phyloP scores from a whole-genome alignment of 148 eudicot species.

The Heliosperma pusillum region DNA sequence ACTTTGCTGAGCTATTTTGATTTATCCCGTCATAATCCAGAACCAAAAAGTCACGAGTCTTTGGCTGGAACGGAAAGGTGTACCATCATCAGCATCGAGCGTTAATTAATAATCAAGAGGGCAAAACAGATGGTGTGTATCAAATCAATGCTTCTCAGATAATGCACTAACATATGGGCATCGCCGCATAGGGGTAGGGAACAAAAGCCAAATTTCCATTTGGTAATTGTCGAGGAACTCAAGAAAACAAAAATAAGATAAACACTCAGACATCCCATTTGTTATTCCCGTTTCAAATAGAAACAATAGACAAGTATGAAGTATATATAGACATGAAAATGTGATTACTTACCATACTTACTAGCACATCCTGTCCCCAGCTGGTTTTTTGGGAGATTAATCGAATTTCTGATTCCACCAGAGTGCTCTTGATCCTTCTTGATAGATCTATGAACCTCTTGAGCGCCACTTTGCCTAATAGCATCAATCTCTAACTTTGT shows the following conservation, averaged over 20 bases:
- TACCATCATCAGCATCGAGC: not conserved
- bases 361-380: slow-evolving; percentile 9
- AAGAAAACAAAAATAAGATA: not conserved
- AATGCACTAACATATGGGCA: not conserved
- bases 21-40: too few relatives aligned
- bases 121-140: not conserved
- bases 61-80: too few relatives aligned
- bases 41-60: too few relatives aligned
- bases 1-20: too few relatives aligned
- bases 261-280: not conserved
- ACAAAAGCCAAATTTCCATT: not conserved
- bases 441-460: slow-evolving; percentile 18
- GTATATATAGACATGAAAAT: not conserved
- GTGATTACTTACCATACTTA: slow-evolving; percentile 26
- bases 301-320: slow-evolving; percentile 12
- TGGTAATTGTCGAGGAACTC: not conserved
- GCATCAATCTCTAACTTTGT: slow-evolving; percentile 22
- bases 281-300: slow-evolving; percentile 3
- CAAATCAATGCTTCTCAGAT: not conserved
- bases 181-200: not conserved
- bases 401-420: slow-evolving; percentile 24
- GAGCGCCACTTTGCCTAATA: slow-evolving; percentile 16
- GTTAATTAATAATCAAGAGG: not conserved
- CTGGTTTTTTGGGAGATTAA: slow-evolving; percentile 26
- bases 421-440: slow-evolving; percentile 27